Evolutionary conservation across 345 rosid species (phyloP), one percentile per base, ranked within the genome.

Genomic region (Eucalyptus polyanthemos): DNA sequence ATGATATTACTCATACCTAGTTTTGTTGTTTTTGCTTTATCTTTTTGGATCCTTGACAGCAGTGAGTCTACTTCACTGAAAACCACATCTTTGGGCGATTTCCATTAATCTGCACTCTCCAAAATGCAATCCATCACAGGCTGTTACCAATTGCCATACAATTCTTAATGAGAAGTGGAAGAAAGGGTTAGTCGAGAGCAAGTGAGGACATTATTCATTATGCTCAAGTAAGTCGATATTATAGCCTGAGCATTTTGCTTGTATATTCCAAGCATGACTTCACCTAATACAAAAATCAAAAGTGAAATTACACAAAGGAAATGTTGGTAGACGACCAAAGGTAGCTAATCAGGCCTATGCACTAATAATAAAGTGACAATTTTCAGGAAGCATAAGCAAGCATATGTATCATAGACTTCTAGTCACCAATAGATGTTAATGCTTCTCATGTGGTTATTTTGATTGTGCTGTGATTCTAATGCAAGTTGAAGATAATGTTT

Each of bases 261-360:
- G 95, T 96, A 96, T 93, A 95, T 94, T 90, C 96, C 88, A 97
- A 90, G 4, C 95, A 94, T 62, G 97, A 90, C 92, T 95, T 97
- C 21, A 93, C 99, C 99, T 96, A 67, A 86, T 45, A 83, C 42
- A 69, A 72, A 37, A 34, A 54, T 81, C 60, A 81, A 40, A 88
- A 88, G 76, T 58, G 21, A 86, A 50, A 50, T 86, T 31, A 86
- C 17, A 86, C 37, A 50, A 53, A 51, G 40, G 15, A 86, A 31
- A n/a, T 34, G 13, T 19, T 51, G 27, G 17, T 34, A 50, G 56
- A 34, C 53, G 0, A 51, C 27, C 87, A 31, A 7, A 86, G 16
- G 80, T 67, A 67, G 42, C 80, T 67, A 67, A 16, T 67, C 42
- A 67, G 80, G 80, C 6, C 80, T 67, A 31, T 31, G 80, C 1